Evolutionary conservation across 306 rosid genomes (phyloP).

Genomic region (Biancaea sappan): DNA sequence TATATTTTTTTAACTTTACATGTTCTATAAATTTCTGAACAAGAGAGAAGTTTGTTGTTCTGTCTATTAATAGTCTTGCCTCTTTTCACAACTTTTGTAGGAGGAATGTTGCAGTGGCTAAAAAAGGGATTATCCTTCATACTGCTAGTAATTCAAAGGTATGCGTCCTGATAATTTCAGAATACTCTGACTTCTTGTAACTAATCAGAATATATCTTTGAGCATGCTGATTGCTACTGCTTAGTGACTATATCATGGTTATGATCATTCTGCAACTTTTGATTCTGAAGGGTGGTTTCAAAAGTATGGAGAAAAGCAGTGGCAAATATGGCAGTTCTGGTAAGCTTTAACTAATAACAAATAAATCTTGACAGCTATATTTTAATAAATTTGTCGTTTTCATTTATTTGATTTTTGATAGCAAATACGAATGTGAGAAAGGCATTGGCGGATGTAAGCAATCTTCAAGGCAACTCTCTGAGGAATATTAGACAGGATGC

Average conservation of each 20-base stretch:
- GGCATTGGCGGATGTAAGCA: slow-evolving; percentile 84
- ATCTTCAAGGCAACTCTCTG: slow-evolving; percentile 48
- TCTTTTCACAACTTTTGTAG: slow-evolving; percentile 36
- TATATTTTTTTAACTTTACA: slow-evolving; percentile 16
- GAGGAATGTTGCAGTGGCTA: slow-evolving; percentile 41
- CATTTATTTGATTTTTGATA: slow-evolving; percentile 32
- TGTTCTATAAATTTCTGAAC: neutral
- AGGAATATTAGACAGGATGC: slow-evolving; percentile 35
- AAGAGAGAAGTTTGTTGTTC: neutral
- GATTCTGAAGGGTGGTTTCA: slow-evolving; percentile 49
- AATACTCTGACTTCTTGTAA: slow-evolving; percentile 1
- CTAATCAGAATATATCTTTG: slow-evolving; percentile 15
- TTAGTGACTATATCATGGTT: neutral
- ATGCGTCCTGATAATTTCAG: slow-evolving; percentile 15
- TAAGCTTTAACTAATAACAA: slow-evolving; percentile 38
- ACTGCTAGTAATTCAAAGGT: slow-evolving; percentile 53
- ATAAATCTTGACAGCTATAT: slow-evolving; percentile 1
- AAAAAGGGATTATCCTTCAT: slow-evolving; percentile 41
- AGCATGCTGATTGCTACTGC: neutral
- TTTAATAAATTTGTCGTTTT: neutral
- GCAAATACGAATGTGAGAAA: slow-evolving; percentile 54
- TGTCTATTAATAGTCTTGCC: neutral
- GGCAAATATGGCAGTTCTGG: slow-evolving; percentile 50
- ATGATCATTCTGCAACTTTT: slow-evolving; percentile 34
- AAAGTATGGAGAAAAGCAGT: slow-evolving; percentile 49